Base-by-base conservation (phyloP, 805 yeast genomes). In the Cyberlindnera suaveolens region DNA sequence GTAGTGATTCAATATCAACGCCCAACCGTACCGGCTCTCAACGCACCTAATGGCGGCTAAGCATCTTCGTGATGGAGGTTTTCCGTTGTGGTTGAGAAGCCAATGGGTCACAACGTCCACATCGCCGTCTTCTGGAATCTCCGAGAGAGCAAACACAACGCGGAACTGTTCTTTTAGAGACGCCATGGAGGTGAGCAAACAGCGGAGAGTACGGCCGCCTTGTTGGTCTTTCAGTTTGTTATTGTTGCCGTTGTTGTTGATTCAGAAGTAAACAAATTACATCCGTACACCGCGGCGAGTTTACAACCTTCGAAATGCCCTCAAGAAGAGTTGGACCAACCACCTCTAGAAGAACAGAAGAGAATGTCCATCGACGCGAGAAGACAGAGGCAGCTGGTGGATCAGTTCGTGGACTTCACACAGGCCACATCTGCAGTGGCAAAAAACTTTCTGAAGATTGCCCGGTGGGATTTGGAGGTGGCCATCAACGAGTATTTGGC, bases 371-470 rank as follows among this genome's bases (percentile, higher is more conserved):
- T 49, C 23, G 51, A 49, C 32, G 38, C 44, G 14, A 42, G 49
- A 16, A 31, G 43, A 1, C 57, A 54, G 43, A 50, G 48, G 36
- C 61, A 57, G 39, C 46, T 58, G 16, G 49, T 56, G 13, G 62
- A 58, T 35, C 57, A 48, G 44, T 58, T 58, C 43, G 56, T 57
- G 31, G 61, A 55, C 43, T 57, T 56, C 42, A 58, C 62, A 4
- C 50, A 48, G 27, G 44, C 57, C 3, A 56, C 56, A 3, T 37
- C 52, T 0, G 30, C 50, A 11, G 46, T 54, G 6, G 62, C 62
- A 3, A 57, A 49, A 17, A 45, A 44, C 37, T 58, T 55, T 20
- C 48, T 58, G 15, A 44, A 38, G 8, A 34, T 37, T 18, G 31
- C 57, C 18, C 48, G 47, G 5, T 58, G 56, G 48, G 57, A 58